phyloP scores from a whole-genome alignment of 495 filamentous ascomycete genomes.

The Aspergillus bridgeri region DNA sequence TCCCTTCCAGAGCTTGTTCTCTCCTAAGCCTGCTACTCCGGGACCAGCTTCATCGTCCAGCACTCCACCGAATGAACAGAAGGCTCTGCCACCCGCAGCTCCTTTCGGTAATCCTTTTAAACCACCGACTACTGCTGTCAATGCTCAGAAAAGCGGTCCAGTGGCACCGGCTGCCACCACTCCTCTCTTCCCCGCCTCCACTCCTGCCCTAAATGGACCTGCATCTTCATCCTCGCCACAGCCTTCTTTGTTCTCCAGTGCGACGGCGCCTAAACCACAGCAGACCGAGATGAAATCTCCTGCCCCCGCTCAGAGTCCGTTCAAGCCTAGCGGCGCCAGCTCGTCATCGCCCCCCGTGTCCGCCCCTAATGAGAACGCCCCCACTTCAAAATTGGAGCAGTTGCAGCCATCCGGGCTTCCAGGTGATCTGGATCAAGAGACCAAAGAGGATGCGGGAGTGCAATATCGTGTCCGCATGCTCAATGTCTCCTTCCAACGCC shows the following conservation, averaged over 20 bases:
- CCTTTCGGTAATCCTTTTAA: constrained; percentile 19
- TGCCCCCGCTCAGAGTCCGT: constrained; percentile 7
- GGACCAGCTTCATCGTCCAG: background rate
- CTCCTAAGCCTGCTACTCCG: constrained; percentile 11
- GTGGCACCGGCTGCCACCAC: constrained; percentile 6
- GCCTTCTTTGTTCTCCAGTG: constrained; percentile 12
- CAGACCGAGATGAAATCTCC: constrained; percentile 1
- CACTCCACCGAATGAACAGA: constrained; percentile 6
- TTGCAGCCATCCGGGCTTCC: constrained; percentile 19
- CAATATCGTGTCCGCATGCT: constrained; percentile 27
- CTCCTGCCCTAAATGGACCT: background rate
- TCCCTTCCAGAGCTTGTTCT: background rate
- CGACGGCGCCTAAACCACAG: constrained; percentile 7
- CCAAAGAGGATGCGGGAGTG: constrained; percentile 19
- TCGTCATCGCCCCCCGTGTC: background rate
- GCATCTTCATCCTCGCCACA: constrained; percentile 11
- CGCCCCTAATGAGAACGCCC: background rate
- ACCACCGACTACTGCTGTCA: constrained; percentile 11
- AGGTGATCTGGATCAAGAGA: constrained; percentile 13
- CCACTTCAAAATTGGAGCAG: constrained; percentile 11
- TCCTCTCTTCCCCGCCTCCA: constrained; percentile 7
- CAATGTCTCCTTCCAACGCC: constrained; percentile 32
- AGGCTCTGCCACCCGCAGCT: constrained; percentile 13
- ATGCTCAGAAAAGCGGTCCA: constrained; percentile 14
- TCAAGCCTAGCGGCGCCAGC: constrained; percentile 13